A percentile compares a stretch with the other conserved stretches of the same genome.
Conservation (phyloP, 2,329 filamentous ascomycete genomes). For the Sordariomycetes sp. region DNA sequence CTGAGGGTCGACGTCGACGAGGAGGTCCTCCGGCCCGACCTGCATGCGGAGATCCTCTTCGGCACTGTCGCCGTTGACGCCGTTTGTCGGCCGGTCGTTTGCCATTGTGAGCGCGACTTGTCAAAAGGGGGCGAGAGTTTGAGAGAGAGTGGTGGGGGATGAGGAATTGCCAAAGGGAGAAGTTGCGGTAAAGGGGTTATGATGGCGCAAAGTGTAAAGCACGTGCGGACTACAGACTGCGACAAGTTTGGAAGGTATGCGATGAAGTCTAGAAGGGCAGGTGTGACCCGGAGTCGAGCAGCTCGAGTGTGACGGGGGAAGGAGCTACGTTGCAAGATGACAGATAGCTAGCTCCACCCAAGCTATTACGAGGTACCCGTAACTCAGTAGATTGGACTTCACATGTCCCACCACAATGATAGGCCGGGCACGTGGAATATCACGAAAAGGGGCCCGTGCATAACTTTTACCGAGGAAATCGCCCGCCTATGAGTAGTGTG, state of each 20-base stretch:
- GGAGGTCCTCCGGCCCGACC: conserved; percentile 9
- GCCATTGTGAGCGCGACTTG: background rate
- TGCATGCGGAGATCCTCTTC: conserved; percentile 8
- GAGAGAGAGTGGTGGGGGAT: background rate
- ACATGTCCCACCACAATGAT: no score
- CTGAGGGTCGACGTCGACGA: conserved; percentile 11
- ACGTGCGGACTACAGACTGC: background rate
- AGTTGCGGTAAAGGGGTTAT: background rate
- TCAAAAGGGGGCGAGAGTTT: background rate
- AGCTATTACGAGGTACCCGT: no score
- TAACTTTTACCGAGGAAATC: background rate
- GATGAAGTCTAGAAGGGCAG: background rate
- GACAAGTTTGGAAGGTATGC: background rate
- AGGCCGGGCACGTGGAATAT: background rate
- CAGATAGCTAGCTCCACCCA: background rate
- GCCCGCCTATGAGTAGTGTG: background rate
- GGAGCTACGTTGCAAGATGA: background rate
- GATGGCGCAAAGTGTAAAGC: no score
- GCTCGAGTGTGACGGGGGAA: background rate
- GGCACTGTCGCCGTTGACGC: background rate
- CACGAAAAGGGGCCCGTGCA: background rate
- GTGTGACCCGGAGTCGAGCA: background rate
- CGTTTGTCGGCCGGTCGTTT: background rate
- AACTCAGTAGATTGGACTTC: background rate
- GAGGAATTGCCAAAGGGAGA: background rate